Evolutionary conservation across 768 basidiomycete species (phyloP).

Genomic region (Termitomyces sp.): DNA sequence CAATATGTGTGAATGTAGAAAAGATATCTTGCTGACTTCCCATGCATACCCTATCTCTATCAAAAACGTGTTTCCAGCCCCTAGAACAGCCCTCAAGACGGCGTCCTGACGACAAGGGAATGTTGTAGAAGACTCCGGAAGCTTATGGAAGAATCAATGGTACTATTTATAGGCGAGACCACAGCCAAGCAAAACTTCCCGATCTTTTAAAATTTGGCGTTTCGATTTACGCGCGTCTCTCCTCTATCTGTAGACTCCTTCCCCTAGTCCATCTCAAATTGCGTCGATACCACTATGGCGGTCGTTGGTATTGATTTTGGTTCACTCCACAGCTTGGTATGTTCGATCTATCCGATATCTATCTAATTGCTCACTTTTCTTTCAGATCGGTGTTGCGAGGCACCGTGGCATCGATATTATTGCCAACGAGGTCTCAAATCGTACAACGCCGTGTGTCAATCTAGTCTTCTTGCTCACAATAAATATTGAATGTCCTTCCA

Average conservation of each 20-base stretch:
- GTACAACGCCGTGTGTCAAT: conserved; percentile 81
- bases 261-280: conserved; percentile 10
- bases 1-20: not conserved
- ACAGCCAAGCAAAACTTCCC: conserved; percentile 16
- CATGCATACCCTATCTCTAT: not conserved
- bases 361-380: conserved; percentile 8
- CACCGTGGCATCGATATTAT: conserved; percentile 98
- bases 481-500: not conserved
- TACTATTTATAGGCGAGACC: conserved; percentile 16
- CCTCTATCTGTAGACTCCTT: conserved; percentile 8
- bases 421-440: conserved; percentile 95
- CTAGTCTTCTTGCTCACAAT: not conserved
- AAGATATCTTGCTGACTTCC: not conserved
- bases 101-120: not conserved
- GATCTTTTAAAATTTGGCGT: conserved; percentile 17
- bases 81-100: not conserved
- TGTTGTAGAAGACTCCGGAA: conserved; percentile 20
- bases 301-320: conserved; percentile 97
- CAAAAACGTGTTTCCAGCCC: not conserved
- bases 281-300: conserved; percentile 50
- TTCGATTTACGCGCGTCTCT: conserved; percentile 6
- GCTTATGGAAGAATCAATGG: conserved; percentile 15
- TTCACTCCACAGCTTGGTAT: conserved; percentile 81
- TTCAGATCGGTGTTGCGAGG: conserved; percentile 90
- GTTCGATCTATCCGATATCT: conserved; percentile 14